Conservation (phyloP, 2,329 filamentous ascomycete genomes). For the Dactylellina drechsleri region DNA sequence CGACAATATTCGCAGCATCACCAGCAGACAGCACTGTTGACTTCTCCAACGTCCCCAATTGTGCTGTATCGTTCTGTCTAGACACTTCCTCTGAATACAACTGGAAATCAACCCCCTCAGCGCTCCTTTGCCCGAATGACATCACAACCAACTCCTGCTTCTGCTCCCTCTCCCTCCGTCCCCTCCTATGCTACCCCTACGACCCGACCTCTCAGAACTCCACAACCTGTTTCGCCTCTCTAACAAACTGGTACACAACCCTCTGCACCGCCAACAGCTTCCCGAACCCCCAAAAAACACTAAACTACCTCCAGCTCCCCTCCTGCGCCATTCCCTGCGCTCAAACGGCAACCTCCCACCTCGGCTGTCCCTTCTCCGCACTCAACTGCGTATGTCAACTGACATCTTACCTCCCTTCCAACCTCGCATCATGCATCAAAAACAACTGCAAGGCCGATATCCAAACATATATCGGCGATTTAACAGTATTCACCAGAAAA, state of each 20-base stretch:
- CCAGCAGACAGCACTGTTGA: slow-evolving; percentile 18
- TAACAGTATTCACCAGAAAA: slow-evolving; percentile 8
- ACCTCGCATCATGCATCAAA: slow-evolving; percentile 20
- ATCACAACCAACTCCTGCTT: slow-evolving; percentile 21
- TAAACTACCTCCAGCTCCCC: slow-evolving; percentile 29
- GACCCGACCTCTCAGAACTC: slow-evolving; percentile 23
- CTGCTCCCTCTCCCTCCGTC: slow-evolving; percentile 25
- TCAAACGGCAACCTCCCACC: slow-evolving; percentile 23
- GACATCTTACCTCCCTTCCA: slow-evolving; percentile 9
- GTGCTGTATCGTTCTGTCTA: slow-evolving; percentile 22
- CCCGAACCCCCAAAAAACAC: neutral
- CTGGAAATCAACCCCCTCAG: slow-evolving; percentile 13
- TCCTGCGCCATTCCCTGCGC: slow-evolving; percentile 23
- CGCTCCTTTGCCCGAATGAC: slow-evolving; percentile 24
- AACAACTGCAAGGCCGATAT: slow-evolving; percentile 25
- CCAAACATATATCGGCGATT: slow-evolving; percentile 14
- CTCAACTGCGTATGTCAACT: slow-evolving; percentile 37
- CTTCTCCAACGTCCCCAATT: slow-evolving; percentile 29
- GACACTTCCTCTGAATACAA: slow-evolving; percentile 5
- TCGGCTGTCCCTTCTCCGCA: slow-evolving; percentile 29
- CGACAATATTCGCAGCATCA: neutral
- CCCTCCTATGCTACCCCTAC: slow-evolving; percentile 39
- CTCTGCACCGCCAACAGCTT: slow-evolving; percentile 8
- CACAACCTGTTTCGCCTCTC: slow-evolving; percentile 13
- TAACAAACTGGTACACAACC: slow-evolving; percentile 19